Evolutionary conservation across 2,329 filamentous ascomycete genomes (phyloP), one percentile per base, ranked within the genome.

Genomic region (Cercospora sojina): DNA sequence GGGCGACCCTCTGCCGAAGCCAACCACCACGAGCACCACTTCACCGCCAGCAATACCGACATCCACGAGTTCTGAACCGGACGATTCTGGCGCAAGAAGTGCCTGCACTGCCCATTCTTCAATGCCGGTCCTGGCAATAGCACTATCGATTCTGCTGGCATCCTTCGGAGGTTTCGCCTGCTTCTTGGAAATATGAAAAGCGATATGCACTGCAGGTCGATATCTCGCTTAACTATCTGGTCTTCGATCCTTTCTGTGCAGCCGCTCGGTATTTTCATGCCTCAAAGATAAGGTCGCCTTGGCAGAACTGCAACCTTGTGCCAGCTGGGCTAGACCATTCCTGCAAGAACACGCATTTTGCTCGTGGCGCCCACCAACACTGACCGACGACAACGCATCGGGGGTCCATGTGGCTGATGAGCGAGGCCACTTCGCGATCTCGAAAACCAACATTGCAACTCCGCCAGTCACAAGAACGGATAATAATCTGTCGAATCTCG

Each of bases 1-100:
- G 60, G 43, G 60, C 20, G 12, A 56, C 7, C 41, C 53, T 12
- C 47, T 51, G n/a, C 62, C 55, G 18, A 32, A 20, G 55, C 62
- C 62, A 18, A 32, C 51, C 12, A 5, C 51, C 16, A 56, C 51
- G 9, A n/a, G 13, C 51, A 56, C 16, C 25, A 29, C 51, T 12
- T 56, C 51, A 27, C 51, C 16, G 51, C 51, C 51, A 27, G 51
- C 51, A 18, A 12, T 25, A 56, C 25, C 51, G 3, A 29, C 51
- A 10, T 31, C 51, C n/a, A 29, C 25, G 20, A 31, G 3, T 29
- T 56, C 51, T 32, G 23, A 56, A 25, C 51, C 51, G n/a, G 29
- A 56, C 9, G 9, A 56, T 12, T 56, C 51, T 32, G 51, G 51
- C 23, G 27, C 51, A 29, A 18, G 12, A 27, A 13, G 9, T n/a